Conservation (phyloP, 257 asterid genomes). For the Lantana camara region DNA sequence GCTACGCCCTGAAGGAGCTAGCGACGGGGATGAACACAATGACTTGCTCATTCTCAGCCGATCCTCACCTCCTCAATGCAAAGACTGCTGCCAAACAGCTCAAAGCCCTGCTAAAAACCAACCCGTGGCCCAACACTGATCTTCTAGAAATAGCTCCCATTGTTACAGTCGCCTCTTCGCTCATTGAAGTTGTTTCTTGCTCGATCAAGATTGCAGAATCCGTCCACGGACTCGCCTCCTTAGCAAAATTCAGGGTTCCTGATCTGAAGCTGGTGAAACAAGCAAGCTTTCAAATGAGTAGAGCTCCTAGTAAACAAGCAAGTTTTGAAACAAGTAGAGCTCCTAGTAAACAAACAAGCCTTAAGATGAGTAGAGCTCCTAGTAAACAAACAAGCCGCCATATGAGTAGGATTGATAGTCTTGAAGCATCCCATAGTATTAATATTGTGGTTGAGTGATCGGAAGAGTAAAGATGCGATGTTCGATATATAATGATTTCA, state of each 20-base stretch:
- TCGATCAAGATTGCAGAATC: constrained; percentile 46
- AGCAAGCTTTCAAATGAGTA: constrained; percentile 19
- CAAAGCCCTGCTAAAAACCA: constrained; percentile 22
- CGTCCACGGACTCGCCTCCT: constrained; percentile 47
- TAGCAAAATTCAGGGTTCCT: constrained; percentile 48
- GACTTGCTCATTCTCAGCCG: constrained; percentile 32
- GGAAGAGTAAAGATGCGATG: too few species aligned
- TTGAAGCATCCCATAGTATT: constrained; percentile 43
- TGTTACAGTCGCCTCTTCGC: constrained; percentile 50
- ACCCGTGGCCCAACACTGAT: constrained; percentile 29
- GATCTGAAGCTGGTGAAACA: constrained; percentile 26
- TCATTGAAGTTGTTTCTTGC: constrained; percentile 46
- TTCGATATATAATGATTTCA: too few species aligned
- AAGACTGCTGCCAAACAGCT: constrained; percentile 39
- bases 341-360: too few species aligned
- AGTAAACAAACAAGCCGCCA: too few species aligned
- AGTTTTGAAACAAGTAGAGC: too few species aligned
- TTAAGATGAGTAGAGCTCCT: too few species aligned
- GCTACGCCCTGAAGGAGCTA: constrained; percentile 44
- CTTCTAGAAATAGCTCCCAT: constrained; percentile 36
- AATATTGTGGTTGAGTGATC: constrained; percentile 34
- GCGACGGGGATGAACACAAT: constrained; percentile 44
- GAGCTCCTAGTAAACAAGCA: constrained; percentile 27
- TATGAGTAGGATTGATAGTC: background rate
- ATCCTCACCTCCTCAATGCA: constrained; percentile 33